Evolutionary conservation across 148 eudicot species (phyloP).

Genomic region (Dianthus caryophyllus): DNA sequence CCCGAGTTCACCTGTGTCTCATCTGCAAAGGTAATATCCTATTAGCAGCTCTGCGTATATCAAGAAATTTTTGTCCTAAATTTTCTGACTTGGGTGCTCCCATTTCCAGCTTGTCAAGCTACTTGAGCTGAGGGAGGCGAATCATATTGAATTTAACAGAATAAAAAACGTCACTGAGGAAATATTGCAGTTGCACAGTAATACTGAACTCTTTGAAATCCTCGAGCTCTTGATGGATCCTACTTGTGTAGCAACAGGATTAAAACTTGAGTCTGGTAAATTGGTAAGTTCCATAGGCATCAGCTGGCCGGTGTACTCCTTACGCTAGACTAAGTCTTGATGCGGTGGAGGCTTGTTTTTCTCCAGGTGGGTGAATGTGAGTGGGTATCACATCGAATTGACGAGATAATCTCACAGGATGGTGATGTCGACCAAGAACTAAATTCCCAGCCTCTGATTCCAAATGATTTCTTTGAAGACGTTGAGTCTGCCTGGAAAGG

Average conservation of each 20-base stretch:
- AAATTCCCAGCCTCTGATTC: slow-evolving; percentile 46
- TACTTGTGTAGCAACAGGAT: slow-evolving; percentile 88
- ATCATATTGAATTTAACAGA: slow-evolving; percentile 91
- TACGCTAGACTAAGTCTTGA: neutral
- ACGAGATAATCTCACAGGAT: slow-evolving; percentile 66
- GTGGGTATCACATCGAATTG: slow-evolving; percentile 59
- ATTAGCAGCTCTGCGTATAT: slow-evolving; percentile 13
- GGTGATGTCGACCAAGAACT: slow-evolving; percentile 60
- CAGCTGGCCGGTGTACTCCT: neutral
- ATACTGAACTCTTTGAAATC: slow-evolving; percentile 59
- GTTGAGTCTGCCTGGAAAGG: slow-evolving; percentile 95
- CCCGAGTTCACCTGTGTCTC: slow-evolving; percentile 95
- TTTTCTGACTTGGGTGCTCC: slow-evolving; percentile 20
- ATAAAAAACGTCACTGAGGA: slow-evolving; percentile 83
- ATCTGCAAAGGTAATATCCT: slow-evolving; percentile 69
- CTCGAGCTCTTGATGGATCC: slow-evolving; percentile 80
- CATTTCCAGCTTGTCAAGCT: slow-evolving; percentile 87
- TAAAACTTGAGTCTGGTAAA: slow-evolving; percentile 68
- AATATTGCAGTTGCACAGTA: slow-evolving; percentile 52
- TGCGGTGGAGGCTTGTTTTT: slow-evolving; percentile 7
- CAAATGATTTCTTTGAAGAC: slow-evolving; percentile 75
- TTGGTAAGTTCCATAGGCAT: slow-evolving; percentile 49
- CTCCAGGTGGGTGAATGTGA: slow-evolving; percentile 73
- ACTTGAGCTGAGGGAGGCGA: slow-evolving; percentile 94
- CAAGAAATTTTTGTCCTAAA: slow-evolving; percentile 1